Conservation (phyloP, 2,329 filamentous ascomycete species). For the Colletotrichum limetticola region DNA sequence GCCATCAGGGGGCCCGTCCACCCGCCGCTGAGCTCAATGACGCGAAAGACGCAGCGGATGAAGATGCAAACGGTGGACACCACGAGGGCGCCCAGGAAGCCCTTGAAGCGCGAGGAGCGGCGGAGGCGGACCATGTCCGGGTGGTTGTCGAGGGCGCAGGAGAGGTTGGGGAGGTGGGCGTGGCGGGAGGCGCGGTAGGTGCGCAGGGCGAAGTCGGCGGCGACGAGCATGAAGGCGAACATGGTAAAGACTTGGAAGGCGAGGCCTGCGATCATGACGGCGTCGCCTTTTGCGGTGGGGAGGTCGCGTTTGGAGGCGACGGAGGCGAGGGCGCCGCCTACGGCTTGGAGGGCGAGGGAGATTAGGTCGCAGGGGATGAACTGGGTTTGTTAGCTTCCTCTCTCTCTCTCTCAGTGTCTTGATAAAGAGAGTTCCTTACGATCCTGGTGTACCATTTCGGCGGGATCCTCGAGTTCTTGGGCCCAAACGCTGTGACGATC, state of each 20-base stretch:
- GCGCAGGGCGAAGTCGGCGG: conserved; percentile 60
- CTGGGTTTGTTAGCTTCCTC: conserved; percentile 39
- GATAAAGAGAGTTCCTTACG: conserved; percentile 44
- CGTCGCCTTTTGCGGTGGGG: conserved; percentile 55
- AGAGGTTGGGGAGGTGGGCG: conserved; percentile 39
- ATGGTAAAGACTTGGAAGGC: conserved; percentile 69
- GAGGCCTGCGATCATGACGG: conserved; percentile 75
- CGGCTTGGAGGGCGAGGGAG: conserved; percentile 69
- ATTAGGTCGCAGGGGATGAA: conserved; percentile 73
- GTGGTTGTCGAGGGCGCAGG: conserved; percentile 50
- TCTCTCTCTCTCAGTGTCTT: too few species aligned
- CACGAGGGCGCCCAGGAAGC: conserved; percentile 64
- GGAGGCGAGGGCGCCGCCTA: conserved; percentile 66
- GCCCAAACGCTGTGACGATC: conserved; percentile 59
- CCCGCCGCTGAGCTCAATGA: conserved; percentile 72
- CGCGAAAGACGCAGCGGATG: conserved; percentile 72
- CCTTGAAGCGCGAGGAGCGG: conserved; percentile 56
- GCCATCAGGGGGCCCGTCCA: conserved; percentile 69
- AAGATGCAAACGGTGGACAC: conserved; percentile 73
- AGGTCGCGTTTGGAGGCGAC: conserved; percentile 50
- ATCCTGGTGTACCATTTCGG: conserved; percentile 61
- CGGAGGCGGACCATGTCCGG: conserved; percentile 48
- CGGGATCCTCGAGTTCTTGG: conserved; percentile 58
- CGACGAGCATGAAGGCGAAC: conserved; percentile 62
- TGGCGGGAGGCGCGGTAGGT: conserved; percentile 43